phyloP scores from a whole-genome alignment of 495 filamentous ascomycete species.

The Astrothelium macrocarpum region DNA sequence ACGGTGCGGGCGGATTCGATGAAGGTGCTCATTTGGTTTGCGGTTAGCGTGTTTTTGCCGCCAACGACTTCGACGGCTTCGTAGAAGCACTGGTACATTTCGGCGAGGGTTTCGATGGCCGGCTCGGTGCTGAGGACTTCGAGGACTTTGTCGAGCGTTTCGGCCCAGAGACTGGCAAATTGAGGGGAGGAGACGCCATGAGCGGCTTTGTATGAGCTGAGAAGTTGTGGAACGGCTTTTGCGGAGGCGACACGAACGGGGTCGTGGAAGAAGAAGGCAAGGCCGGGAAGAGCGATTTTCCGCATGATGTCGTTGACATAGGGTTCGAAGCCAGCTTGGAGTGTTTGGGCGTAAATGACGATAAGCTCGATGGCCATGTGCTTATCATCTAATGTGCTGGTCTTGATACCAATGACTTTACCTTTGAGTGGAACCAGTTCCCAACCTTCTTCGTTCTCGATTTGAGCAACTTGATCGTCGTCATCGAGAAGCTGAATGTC shows the following conservation, averaged over 20 bases:
- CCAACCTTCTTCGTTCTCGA: slow-evolving; percentile 96
- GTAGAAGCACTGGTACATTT: slow-evolving; percentile 99
- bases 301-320: slow-evolving; percentile 92
- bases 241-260: slow-evolving; percentile 92
- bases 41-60: slow-evolving; percentile 68
- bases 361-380: slow-evolving; percentile 97
- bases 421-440: slow-evolving; percentile 93
- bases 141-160: slow-evolving; percentile 79
- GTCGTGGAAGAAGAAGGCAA: slow-evolving; percentile 99
- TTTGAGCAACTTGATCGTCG: slow-evolving; percentile 83
- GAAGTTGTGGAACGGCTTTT: slow-evolving; percentile 85
- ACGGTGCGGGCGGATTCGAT: slow-evolving; percentile 74
- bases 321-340: slow-evolving; percentile 83
- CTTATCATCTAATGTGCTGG: slow-evolving; percentile 93
- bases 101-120: slow-evolving; percentile 88
- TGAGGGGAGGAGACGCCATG: slow-evolving; percentile 68
- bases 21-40: slow-evolving; percentile 72
- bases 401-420: slow-evolving; percentile 97
- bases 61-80: slow-evolving; percentile 86
- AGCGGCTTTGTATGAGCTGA: slow-evolving; percentile 86
- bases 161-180: slow-evolving; percentile 70
- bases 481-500: slow-evolving; percentile 96
- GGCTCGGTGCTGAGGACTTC: slow-evolving; percentile 94
- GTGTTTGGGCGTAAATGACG: slow-evolving; percentile 88
- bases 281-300: slow-evolving; percentile 85